A percentile compares a stretch with the other conserved stretches of the same genome.
phyloP scores from a whole-genome alignment of 2,329 filamentous ascomycete genomes.

The Colletotrichum spaethianum region DNA sequence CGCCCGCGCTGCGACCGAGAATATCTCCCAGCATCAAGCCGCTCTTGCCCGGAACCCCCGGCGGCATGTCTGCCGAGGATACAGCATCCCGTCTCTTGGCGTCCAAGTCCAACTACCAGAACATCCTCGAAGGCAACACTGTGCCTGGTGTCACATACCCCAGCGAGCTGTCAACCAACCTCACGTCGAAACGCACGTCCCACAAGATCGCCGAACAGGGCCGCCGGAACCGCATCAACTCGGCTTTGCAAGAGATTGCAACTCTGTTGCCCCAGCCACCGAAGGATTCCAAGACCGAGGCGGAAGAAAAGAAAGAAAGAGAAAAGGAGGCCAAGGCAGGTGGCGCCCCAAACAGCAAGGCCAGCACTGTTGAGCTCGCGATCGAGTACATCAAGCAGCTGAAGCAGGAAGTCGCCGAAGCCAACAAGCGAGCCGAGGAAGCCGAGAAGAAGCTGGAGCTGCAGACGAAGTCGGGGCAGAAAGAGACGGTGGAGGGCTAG shows the following conservation, averaged over 20 bases:
- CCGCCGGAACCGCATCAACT: constrained; percentile 94
- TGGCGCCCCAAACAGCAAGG: constrained; percentile 85
- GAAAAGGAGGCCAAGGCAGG: constrained; percentile 55
- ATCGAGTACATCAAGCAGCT: constrained; percentile 95
- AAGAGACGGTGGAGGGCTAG: background rate
- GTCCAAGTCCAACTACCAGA: constrained; percentile 98
- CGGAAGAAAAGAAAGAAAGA: constrained; percentile 64
- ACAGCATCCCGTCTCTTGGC: constrained; percentile 83
- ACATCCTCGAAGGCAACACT: constrained; percentile 93
- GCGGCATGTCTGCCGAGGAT: constrained; percentile 68
- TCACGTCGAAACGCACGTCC: constrained; percentile 96
- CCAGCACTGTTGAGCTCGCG: constrained; percentile 96
- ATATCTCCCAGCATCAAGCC: constrained; percentile 98
- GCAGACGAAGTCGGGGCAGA: background rate
- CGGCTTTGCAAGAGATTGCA: constrained; percentile 92
- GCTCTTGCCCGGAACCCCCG: constrained; percentile 75
- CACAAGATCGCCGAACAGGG: constrained; percentile 99
- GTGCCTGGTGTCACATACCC: constrained; percentile 93
- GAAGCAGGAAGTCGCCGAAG: constrained; percentile 78
- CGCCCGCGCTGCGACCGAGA: constrained; percentile 87
- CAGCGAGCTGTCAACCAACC: constrained; percentile 89
- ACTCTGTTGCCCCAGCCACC: constrained; percentile 79
- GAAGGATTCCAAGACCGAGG: constrained; percentile 57
- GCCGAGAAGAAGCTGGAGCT: constrained; percentile 73
- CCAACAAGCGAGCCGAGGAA: constrained; percentile 73